These are phyloP conservation scores for Cystobasidium onofrii DNA, from an alignment of 768 basidiomycete species.

Conservation along the genomic window DNA sequence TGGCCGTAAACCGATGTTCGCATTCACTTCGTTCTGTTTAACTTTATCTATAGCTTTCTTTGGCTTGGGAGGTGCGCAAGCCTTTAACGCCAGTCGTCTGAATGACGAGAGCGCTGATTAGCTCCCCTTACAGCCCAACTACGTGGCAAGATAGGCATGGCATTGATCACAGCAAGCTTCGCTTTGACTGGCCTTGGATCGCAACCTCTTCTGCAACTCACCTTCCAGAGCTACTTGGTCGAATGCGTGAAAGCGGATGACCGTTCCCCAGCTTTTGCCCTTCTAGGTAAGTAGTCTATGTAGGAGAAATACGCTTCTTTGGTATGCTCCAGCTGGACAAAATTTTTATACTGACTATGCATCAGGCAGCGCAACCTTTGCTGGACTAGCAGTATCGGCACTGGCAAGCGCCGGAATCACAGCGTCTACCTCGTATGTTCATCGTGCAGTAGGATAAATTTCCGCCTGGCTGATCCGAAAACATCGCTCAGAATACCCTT, in stretches of 20 bases:
- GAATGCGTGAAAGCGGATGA: constrained; percentile 17
- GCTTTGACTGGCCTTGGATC: constrained; percentile 17
- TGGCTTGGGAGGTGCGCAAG: constrained; percentile 10
- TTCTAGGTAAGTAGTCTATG: constrained; percentile 14
- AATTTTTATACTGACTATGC: not conserved
- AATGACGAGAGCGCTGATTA: not conserved
- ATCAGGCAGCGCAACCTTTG: constrained; percentile 21
- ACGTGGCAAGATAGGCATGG: not conserved
- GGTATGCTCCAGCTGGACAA: no score
- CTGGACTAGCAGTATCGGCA: constrained; percentile 14
- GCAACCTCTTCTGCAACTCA: constrained; percentile 23
- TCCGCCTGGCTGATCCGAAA: not conserved
- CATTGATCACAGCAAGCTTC: constrained; percentile 8
- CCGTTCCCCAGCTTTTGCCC: constrained; percentile 19
- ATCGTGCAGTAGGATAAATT: not conserved
- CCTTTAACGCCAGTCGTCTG: not conserved
- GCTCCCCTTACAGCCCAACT: not conserved
- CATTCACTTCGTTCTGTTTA: constrained; percentile 23
- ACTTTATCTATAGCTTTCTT: constrained; percentile 14
- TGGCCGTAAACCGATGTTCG: constrained; percentile 28
- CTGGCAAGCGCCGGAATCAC: constrained; percentile 22
- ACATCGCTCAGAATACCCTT: constrained; percentile 14
- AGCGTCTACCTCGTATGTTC: not conserved
- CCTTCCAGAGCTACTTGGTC: constrained; percentile 28
- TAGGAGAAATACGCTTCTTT: no score